These are phyloP conservation scores for Saccharomycopsis hybrid DNA, from an alignment of 1,139 yeast genomes.

Conservation along the genomic window DNA sequence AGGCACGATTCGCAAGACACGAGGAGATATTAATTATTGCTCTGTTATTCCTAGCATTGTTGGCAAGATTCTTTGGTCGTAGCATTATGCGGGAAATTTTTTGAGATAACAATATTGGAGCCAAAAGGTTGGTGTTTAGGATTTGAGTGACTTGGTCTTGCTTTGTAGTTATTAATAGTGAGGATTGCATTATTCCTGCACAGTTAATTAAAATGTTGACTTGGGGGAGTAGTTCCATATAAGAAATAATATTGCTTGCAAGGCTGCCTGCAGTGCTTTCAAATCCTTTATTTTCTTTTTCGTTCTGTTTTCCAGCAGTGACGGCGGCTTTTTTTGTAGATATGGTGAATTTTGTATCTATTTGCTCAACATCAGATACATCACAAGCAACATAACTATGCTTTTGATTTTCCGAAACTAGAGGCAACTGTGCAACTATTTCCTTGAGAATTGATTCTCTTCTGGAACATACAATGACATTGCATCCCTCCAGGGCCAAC, in stretches of 20 bases:
- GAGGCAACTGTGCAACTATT: too few relatives aligned
- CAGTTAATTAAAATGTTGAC: constrained; percentile 59
- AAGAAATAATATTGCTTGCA: too few relatives aligned
- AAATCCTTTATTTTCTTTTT: too few relatives aligned
- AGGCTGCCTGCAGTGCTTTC: too few relatives aligned
- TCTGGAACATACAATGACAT: constrained; percentile 57
- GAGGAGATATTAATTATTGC: constrained; percentile 68
- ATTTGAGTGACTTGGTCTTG: constrained; percentile 31
- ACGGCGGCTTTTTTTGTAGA: too few relatives aligned
- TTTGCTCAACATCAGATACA: not conserved
- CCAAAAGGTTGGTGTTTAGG: constrained; percentile 54
- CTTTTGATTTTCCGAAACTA: too few relatives aligned
- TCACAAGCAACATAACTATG: not conserved
- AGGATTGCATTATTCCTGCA: constrained; percentile 72
- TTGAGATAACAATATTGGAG: constrained; percentile 58
- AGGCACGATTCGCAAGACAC: constrained; percentile 45
- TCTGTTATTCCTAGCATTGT: too few relatives aligned
- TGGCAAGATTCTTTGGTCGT: constrained; percentile 23
- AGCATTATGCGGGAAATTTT: constrained; percentile 45
- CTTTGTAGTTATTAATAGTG: constrained; percentile 44
- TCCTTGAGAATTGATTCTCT: constrained; percentile 34
- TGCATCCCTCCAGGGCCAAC: constrained; percentile 57
- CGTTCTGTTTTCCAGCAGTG: too few relatives aligned
- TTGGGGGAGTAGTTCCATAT: constrained; percentile 22
- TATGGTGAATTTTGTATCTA: too few relatives aligned